Percentiles rank a stretch among this genome's conserved stretches.
Evolutionary conservation across 2,329 filamentous ascomycete species (phyloP).

Genomic region (Hymenoscyphus albidus): DNA sequence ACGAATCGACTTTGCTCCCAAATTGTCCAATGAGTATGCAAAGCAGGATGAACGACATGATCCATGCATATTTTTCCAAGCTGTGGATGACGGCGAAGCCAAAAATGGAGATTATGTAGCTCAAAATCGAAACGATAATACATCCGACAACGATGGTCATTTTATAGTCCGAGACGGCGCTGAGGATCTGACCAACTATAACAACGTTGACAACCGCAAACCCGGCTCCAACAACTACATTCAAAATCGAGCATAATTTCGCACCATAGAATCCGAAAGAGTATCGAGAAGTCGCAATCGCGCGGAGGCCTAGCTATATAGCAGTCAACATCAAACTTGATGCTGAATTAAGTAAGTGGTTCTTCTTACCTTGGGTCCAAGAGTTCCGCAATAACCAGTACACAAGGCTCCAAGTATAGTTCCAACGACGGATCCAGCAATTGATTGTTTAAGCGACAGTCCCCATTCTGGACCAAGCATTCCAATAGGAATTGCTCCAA

Average conservation of each 20-base stretch:
- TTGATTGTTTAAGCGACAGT: slow-evolving; percentile 42
- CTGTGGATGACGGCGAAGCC: slow-evolving; percentile 42
- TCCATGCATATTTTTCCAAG: slow-evolving; percentile 48
- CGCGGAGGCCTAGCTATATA: slow-evolving; percentile 37
- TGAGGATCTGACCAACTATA: slow-evolving; percentile 39
- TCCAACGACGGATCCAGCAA: slow-evolving; percentile 39
- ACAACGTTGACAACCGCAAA: slow-evolving; percentile 44
- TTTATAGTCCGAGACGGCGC: slow-evolving; percentile 36
- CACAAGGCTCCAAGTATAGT: slow-evolving; percentile 40
- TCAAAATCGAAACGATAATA: slow-evolving; percentile 30
- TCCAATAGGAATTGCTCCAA: slow-evolving; percentile 38
- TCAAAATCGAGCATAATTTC: slow-evolving; percentile 45
- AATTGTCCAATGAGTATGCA: slow-evolving; percentile 46
- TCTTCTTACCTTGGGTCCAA: slow-evolving; percentile 39
- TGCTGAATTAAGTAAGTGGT: neutral
- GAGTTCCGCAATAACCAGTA: slow-evolving; percentile 40
- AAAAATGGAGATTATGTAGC: slow-evolving; percentile 32
- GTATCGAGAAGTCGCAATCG: slow-evolving; percentile 43
- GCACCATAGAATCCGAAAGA: slow-evolving; percentile 50
- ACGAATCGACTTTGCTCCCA: slow-evolving; percentile 41
- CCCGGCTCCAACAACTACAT: slow-evolving; percentile 43
- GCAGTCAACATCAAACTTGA: neutral
- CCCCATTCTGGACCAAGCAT: slow-evolving; percentile 48
- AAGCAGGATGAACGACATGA: slow-evolving; percentile 45
- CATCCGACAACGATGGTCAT: slow-evolving; percentile 41